These are phyloP conservation scores for Teunomyces tritomae DNA, from an alignment of 805 yeast genomes.

Conservation along the genomic window DNA sequence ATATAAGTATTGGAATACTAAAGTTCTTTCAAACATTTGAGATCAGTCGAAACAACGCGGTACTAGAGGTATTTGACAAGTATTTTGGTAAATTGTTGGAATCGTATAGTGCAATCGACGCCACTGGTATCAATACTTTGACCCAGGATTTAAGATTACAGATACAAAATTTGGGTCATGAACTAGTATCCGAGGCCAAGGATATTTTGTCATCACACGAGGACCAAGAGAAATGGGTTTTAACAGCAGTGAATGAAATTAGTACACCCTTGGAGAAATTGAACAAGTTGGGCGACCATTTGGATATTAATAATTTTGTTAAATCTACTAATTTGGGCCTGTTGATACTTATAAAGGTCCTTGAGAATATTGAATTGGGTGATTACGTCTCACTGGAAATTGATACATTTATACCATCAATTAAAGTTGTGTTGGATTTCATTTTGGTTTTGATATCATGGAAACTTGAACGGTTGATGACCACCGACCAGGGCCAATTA, in stretches of 20 bases:
- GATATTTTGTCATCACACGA: slow-evolving; percentile 11
- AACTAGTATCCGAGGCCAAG: slow-evolving; percentile 18
- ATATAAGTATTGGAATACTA: slow-evolving; percentile 22
- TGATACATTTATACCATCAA: slow-evolving; percentile 13
- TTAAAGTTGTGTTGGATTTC: slow-evolving; percentile 23
- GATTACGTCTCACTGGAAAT: slow-evolving; percentile 15
- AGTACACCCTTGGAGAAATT: slow-evolving; percentile 22
- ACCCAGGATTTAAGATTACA: slow-evolving; percentile 22
- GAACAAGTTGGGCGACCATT: slow-evolving; percentile 21
- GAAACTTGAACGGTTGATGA: slow-evolving; percentile 34
- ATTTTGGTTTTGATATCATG: slow-evolving; percentile 27
- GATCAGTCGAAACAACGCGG: neutral
- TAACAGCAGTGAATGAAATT: slow-evolving; percentile 13
- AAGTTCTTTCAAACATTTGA: slow-evolving; percentile 17
- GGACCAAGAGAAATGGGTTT: slow-evolving; percentile 12
- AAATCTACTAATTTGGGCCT: neutral
- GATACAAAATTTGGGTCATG: slow-evolving; percentile 24
- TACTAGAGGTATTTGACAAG: slow-evolving; percentile 11
- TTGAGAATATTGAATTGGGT: slow-evolving; percentile 10
- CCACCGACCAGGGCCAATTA: slow-evolving; percentile 17
- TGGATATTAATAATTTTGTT: slow-evolving; percentile 20
- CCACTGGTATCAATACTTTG: slow-evolving; percentile 10
- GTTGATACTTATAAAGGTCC: slow-evolving; percentile 9
- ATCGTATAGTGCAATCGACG: slow-evolving; percentile 6
- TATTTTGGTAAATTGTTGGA: slow-evolving; percentile 12